Conservation (phyloP, 345 rosid genomes). For the Tarenaya hassleriana region DNA sequence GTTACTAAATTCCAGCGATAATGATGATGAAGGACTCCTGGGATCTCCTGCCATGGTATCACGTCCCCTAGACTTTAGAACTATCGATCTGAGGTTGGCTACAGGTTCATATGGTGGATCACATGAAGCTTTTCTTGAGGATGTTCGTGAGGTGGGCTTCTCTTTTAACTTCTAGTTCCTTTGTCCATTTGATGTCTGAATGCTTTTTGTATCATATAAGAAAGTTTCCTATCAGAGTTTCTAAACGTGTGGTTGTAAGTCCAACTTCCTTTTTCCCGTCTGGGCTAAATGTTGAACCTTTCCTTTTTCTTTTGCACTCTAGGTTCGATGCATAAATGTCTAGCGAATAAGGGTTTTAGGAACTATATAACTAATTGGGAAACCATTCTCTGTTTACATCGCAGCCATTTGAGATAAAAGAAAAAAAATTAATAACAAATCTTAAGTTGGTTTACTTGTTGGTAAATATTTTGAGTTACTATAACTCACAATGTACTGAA, state of each 20-base stretch:
- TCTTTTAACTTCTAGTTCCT: slow-evolving; percentile 1
- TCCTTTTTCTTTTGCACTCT: slow-evolving; percentile 1
- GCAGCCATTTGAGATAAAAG: slow-evolving; percentile 4
- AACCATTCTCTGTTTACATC: slow-evolving; percentile 8
- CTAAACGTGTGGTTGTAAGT: slow-evolving; percentile 5
- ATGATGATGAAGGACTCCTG: slow-evolving; percentile 94
- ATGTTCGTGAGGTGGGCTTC: slow-evolving; percentile 80
- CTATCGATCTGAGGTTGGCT: slow-evolving; percentile 91
- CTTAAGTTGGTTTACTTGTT: slow-evolving; percentile 6
- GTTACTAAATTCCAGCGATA: slow-evolving; percentile 56
- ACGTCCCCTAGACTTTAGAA: slow-evolving; percentile 92
- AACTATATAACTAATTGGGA: slow-evolving; percentile 11
- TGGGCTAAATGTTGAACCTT: neutral
- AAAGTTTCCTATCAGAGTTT: slow-evolving; percentile 5
- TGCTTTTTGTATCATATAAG: slow-evolving; percentile 14
- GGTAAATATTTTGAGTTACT: slow-evolving; percentile 8
- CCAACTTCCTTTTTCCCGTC: neutral
- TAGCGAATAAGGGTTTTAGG: neutral
- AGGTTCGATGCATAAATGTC: slow-evolving; percentile 9
- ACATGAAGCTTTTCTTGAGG: slow-evolving; percentile 87
- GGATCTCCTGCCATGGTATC: slow-evolving; percentile 97
- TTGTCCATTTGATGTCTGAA: slow-evolving; percentile 12
- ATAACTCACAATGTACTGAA: slow-evolving; percentile 4
- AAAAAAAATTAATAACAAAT: slow-evolving; percentile 4
- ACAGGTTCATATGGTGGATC: slow-evolving; percentile 84